Conservation (phyloP, 495 filamentous ascomycete species). For the Hypoxylon trugodes region DNA sequence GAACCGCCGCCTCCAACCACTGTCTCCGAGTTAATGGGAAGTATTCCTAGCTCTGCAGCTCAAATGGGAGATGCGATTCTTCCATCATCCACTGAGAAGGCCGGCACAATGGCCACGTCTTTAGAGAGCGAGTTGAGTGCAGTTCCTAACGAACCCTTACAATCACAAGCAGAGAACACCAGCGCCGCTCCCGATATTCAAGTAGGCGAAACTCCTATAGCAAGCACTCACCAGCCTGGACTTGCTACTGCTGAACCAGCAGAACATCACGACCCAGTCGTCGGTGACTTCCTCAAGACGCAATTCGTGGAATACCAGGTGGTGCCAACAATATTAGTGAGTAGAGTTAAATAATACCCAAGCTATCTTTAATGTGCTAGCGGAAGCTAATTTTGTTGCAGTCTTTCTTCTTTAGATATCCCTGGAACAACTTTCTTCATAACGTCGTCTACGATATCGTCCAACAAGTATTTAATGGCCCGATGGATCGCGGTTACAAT, state of each 20-base stretch:
- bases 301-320: conserved; percentile 94
- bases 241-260: neutral
- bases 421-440: conserved; percentile 99
- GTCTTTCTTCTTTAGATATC: conserved; percentile 95
- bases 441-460: conserved; percentile 99
- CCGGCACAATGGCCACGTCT: neutral
- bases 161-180: neutral
- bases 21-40: neutral
- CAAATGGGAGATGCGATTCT: neutral
- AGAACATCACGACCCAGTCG: conserved; percentile 70
- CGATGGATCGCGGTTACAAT: conserved; percentile 96
- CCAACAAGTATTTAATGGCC: conserved; percentile 98
- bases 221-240: conserved; percentile 29
- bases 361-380: neutral
- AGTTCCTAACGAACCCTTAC: neutral
- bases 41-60: neutral
- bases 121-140: neutral
- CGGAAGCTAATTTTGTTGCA: conserved; percentile 30
- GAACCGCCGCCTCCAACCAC: neutral
- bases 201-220: neutral
- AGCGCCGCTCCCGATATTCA: neutral
- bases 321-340: conserved; percentile 93
- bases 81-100: neutral
- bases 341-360: conserved; percentile 40
- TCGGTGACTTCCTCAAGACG: conserved; percentile 97